Percentiles rank a stretch among this genome's conserved stretches.
These are phyloP conservation scores for Acacia acuminata DNA, from an alignment of 306 rosid genomes.

Conservation along the genomic window DNA sequence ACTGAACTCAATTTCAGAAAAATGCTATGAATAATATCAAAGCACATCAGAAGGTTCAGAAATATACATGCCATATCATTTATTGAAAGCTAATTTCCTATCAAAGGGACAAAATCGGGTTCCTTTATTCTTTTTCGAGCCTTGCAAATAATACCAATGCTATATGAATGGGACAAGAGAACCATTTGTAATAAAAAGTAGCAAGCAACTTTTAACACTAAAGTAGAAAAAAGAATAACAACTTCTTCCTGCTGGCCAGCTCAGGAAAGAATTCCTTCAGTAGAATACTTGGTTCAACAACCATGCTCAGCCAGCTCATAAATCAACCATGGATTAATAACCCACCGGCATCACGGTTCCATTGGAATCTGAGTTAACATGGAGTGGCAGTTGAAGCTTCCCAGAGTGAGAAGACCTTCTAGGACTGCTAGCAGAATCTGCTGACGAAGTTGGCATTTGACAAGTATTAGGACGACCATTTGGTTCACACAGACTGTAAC, in stretches of 20 bases:
- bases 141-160: background rate
- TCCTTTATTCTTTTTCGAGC: background rate
- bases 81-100: background rate
- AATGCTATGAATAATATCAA: constrained; percentile 1
- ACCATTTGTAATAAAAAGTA: constrained; percentile 2
- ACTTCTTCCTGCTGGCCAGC: constrained; percentile 40
- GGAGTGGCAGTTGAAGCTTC: constrained; percentile 53
- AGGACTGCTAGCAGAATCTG: constrained; percentile 57
- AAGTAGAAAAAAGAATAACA: constrained; percentile 18
- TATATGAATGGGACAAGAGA: too few species aligned
- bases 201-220: constrained; percentile 27
- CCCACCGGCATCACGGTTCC: constrained; percentile 52
- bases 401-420: constrained; percentile 65
- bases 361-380: constrained; percentile 59
- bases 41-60: background rate
- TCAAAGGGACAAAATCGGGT: constrained; percentile 20
- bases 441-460: constrained; percentile 65
- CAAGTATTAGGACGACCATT: constrained; percentile 70
- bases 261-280: constrained; percentile 29
- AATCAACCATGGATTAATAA: constrained; percentile 45
- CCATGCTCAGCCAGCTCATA: constrained; percentile 28
- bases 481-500: constrained; percentile 66
- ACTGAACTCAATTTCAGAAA: background rate
- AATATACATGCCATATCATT: constrained; percentile 1
- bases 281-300: constrained; percentile 17